These are phyloP conservation scores for Solanum hybrid DNA, from an alignment of 305 asterid species.

Conservation along the genomic window DNA sequence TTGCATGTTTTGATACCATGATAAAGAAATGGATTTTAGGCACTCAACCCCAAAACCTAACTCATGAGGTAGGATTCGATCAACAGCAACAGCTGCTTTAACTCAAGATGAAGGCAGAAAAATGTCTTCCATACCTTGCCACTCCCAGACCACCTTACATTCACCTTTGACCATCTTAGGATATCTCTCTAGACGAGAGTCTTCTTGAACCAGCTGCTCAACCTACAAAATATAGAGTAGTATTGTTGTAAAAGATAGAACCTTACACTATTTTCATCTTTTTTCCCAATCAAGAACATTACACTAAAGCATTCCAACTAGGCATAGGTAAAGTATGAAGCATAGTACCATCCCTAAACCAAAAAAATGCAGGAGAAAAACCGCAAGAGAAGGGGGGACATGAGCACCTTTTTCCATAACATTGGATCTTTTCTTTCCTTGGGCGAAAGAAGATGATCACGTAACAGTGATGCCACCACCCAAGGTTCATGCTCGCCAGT, in stretches of 20 bases:
- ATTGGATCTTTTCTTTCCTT: slow-evolving; percentile 64
- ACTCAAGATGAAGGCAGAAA: neutral
- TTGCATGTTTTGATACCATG: neutral
- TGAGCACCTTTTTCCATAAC: slow-evolving; percentile 69
- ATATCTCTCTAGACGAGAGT: slow-evolving; percentile 78
- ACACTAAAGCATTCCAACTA: neutral
- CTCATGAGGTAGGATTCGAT: neutral
- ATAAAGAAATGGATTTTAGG: neutral
- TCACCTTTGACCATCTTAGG: slow-evolving; percentile 86
- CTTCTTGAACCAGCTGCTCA: slow-evolving; percentile 78
- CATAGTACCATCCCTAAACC: neutral
- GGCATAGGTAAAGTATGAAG: neutral
- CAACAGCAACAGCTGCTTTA: neutral
- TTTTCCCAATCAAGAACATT: neutral
- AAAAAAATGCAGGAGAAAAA: neutral
- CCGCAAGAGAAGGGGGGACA: neutral
- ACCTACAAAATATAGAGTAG: slow-evolving; percentile 35
- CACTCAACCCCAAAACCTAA: neutral
- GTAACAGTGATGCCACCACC: slow-evolving; percentile 73
- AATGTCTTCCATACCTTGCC: slow-evolving; percentile 64
- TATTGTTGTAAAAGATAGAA: neutral
- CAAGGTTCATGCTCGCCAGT: slow-evolving; percentile 59
- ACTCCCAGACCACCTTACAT: slow-evolving; percentile 91
- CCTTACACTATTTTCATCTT: neutral
- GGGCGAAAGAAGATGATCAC: slow-evolving; percentile 84